Base-by-base conservation (phyloP, 345 rosid genomes). In the Acer saccharum region DNA sequence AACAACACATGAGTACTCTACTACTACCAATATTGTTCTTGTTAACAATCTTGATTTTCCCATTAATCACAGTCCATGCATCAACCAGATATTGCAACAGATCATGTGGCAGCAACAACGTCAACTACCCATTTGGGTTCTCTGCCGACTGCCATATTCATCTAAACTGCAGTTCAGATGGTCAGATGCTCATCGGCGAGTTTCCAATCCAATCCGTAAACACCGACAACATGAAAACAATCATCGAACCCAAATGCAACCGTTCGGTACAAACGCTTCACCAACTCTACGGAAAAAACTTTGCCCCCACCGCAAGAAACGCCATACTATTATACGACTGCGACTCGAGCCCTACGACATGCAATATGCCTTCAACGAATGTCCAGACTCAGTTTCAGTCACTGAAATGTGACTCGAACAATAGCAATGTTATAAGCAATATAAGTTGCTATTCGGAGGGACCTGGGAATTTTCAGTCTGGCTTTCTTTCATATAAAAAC, bases 91-190 rank as follows among this genome's bases (percentile, higher is more conserved):
- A 35, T 4, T 35, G 91, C 84, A 64, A 79, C 76, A 77, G 41
- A 29, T 75, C 83, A 10, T 91, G 98, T 44, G 78, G 84, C n/a
- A 2, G 12, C 74, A 60, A 58, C 58, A 27, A 1, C 0, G 77
- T 87, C 0, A 66, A 55, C 0, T 91, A 84, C 61, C 98, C 98
- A 2, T 92, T 94, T 46, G 97, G 98, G 11, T 89, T 88, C 84
- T 83, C 94, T 20, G 13, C 82, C 0, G 85, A 73, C 7, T 90
- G 86, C 76, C 83, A 77, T 3, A 91, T 94, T 79, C 89, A 11
- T 39, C 83, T 91, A 43, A 83, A 78, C 46, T 93, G 96, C 80
- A 78, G 84, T 50, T 0, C 69, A 6, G 21, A 57, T 1, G 85
- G 83, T 32, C 35, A 66, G 0, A 72, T 79, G 16, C 9, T 70